These are phyloP conservation scores for Boechera divaricarpa DNA, from an alignment of 345 rosid species.

Conservation along the genomic window DNA sequence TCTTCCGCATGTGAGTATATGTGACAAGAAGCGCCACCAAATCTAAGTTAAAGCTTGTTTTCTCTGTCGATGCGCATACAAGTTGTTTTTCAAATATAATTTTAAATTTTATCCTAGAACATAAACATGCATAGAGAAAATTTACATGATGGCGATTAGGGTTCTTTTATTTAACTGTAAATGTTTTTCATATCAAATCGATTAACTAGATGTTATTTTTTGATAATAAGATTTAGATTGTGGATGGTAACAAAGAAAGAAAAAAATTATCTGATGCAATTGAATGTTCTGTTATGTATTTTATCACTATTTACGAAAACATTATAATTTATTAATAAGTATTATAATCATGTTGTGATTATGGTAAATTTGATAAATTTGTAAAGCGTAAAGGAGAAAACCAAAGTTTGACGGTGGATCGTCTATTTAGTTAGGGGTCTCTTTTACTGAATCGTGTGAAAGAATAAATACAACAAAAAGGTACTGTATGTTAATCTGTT, in stretches of 20 bases:
- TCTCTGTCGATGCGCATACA: not conserved
- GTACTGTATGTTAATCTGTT: not conserved
- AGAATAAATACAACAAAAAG: not conserved
- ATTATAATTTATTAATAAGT: no score
- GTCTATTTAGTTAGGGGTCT: no score
- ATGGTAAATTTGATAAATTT: no score
- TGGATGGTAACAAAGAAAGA: not conserved
- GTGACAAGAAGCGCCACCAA: slow-evolving; percentile 44
- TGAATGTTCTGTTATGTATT: no score
- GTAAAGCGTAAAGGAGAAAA: no score
- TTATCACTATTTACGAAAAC: no score
- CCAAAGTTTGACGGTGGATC: no score
- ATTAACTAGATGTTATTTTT: not conserved
- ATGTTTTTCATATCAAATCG: not conserved
- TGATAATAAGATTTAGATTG: not conserved
- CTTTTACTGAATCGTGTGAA: not conserved
- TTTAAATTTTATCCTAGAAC: not conserved
- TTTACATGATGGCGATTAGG: not conserved
- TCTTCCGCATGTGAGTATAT: slow-evolving; percentile 39
- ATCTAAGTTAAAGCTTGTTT: slow-evolving; percentile 37
- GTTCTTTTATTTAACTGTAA: not conserved
- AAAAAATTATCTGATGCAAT: not conserved
- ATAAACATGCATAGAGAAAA: not conserved
- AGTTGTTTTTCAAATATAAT: not conserved
- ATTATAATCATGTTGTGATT: no score